Base-by-base conservation (phyloP, 768 basidiomycete species). In the Chalciporus sphaerocephalus region DNA sequence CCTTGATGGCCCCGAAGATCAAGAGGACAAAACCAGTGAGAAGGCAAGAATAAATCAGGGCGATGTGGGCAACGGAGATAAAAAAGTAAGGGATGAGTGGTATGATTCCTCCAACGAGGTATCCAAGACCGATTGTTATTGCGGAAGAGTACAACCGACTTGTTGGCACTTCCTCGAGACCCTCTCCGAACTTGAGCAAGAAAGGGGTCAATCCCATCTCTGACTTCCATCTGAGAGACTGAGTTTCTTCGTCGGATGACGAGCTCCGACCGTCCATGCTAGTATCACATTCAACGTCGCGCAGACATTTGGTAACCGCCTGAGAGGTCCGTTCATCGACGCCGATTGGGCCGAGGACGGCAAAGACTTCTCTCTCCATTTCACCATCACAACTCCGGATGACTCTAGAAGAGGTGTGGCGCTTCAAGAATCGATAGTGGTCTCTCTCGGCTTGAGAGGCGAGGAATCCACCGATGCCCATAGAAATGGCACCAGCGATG, bases 401-500 rank as follows among this genome's bases (percentile, higher is more conserved):
- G n/a, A 98, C 93, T 23, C 94, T 84, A 15, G 83, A 76, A 34
- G 83, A 73, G 9, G 91, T 94, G 50, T 83, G 78, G 30, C 78
- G 74, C 22, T 74, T 79, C 23, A 87, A 79, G 68, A 87, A 96
- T 37, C 83, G 87, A 63, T 86, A 94, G 67, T 96, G 88, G 63
- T 97, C 95, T 37, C 93, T 85, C 67, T 99, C 96, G 23, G 95
- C 87, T 67, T 99, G 91, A 1, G 94, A 92, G 3, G 93, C 93
- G 39, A 99, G 84, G 76, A 95, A 97, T 16, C 95, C 95, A 42
- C 96, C 96, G 32, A 99, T 88, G 50, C 96, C 96, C 95, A 99
- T 99, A 2, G 89, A 92, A 37, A 98, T 89, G 11, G 94, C 90
- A 6, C 96, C 96, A 1, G 94, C 92, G 46, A 95, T 91, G 54